Evolutionary conservation across 352 stramenopile genomes (phyloP).

Genomic region (Phytophthora tentaculata): DNA sequence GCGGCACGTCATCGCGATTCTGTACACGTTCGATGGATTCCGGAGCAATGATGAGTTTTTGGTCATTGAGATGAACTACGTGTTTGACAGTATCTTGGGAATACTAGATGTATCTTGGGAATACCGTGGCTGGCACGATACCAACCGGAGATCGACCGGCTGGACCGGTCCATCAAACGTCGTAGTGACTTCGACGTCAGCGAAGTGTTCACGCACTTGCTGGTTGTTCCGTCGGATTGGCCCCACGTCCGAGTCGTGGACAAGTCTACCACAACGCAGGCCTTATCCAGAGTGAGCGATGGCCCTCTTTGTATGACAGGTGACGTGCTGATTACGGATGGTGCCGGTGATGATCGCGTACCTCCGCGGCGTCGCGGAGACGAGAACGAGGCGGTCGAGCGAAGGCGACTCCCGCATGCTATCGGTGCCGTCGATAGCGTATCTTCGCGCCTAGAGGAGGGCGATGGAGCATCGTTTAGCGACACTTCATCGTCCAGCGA

Average conservation of each 20-base stretch:
- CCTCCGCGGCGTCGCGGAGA: too few relatives aligned
- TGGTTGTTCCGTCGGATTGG: slow-evolving; percentile 15
- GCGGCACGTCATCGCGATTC: background rate
- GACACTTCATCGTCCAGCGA: too few relatives aligned
- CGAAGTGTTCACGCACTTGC: slow-evolving; percentile 19
- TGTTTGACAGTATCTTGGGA: too few relatives aligned
- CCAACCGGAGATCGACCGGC: slow-evolving; percentile 10
- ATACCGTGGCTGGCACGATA: slow-evolving; percentile 28
- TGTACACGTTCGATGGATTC: background rate
- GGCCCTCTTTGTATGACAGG: slow-evolving; percentile 15
- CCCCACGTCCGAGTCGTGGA: slow-evolving; percentile 26
- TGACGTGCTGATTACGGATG: background rate
- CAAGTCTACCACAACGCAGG: background rate
- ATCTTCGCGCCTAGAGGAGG: too few relatives aligned
- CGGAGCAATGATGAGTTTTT: slow-evolving; percentile 14
- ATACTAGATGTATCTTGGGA: slow-evolving; percentile 35
- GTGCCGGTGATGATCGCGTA: background rate
- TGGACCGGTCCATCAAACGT: slow-evolving; percentile 11
- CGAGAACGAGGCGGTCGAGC: too few relatives aligned
- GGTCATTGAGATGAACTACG: slow-evolving; percentile 35
- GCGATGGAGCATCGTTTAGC: too few relatives aligned
- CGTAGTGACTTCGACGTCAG: slow-evolving; percentile 19
- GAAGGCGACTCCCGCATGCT: too few relatives aligned
- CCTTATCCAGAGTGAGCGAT: slow-evolving; percentile 19
- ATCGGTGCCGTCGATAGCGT: too few relatives aligned